Evolutionary conservation across 2,329 filamentous ascomycete genomes (phyloP), one percentile per base, ranked within the genome.

Genomic region (Dendryphion nanum): DNA sequence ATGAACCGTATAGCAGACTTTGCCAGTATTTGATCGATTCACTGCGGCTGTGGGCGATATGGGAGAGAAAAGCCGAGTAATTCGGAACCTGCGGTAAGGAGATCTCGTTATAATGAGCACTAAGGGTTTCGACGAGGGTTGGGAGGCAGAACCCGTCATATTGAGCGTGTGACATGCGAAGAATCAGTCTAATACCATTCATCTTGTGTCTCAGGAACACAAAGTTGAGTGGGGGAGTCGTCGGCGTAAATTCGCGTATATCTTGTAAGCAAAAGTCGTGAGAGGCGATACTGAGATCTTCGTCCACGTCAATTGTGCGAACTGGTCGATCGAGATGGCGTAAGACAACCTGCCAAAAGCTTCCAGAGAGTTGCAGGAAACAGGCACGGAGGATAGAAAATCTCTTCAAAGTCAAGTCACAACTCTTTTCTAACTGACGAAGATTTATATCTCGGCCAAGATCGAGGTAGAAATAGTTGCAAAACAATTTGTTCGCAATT

Each of bases 281-380:
- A n/a, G n/a, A n/a, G 23, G 8, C 23, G n/a, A 8, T 8, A 8
- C 8, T 8, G 23, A 26, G 23, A 26, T 26, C 8, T 8, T 26
- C 23, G n/a, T 26, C 23, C 23, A 26, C 8, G n/a, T n/a, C 23
- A 26, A n/a, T n/a, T 26, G 23, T 26, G 8, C n/a, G 8, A 26
- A 8, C 8, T n/a, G 8, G n/a, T n/a, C 8, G 8, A 8, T 8
- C n/a, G 23, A 8, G 8, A n/a, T 26, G 8, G 8, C 23, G 23
- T n/a, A 26, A n/a, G n/a, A 26, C 23, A 26, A n/a, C 37, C 36
- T 40, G 37, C 7, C 28, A 8, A 14, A n/a, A n/a, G n/a, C n/a
- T n/a, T n/a, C n/a, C n/a, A n/a, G n/a, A n/a, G n/a, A n/a, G n/a
- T n/a, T n/a, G n/a, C n/a, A n/a, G n/a, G n/a, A n/a, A n/a, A n/a